These are phyloP conservation scores for Tetratostichococcus sp. DNA, from an alignment of 139 green algal genomes.

Conservation along the genomic window DNA sequence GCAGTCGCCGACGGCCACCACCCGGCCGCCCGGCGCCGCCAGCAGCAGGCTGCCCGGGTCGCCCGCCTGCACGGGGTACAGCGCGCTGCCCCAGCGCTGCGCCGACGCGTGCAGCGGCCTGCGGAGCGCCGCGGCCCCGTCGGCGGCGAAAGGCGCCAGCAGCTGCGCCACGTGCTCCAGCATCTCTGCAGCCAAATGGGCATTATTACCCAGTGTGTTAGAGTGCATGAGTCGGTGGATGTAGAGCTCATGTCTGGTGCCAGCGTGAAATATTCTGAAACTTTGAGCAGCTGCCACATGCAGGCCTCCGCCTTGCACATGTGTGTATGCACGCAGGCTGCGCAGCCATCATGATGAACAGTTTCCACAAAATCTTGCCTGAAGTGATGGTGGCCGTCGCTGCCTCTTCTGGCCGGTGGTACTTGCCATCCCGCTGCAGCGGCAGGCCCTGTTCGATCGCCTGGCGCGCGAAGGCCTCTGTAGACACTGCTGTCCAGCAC, in stretches of 20 bases:
- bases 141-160: background rate
- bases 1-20: background rate
- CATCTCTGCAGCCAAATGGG: background rate
- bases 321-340: no score
- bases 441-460: background rate
- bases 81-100: background rate
- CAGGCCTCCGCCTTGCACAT: no score
- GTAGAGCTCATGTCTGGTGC: no score
- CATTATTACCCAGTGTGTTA: no score
- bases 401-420: background rate
- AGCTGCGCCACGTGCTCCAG: background rate
- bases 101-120: background rate
- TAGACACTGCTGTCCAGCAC: background rate
- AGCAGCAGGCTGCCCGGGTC: background rate
- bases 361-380: no score
- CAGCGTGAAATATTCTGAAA: no score
- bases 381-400: background rate
- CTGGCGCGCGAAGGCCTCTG: background rate
- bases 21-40: no score
- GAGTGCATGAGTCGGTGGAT: no score
- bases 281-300: no score
- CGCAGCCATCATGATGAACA: background rate
- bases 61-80: background rate
- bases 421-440: background rate
- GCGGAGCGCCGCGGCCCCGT: background rate